Percentiles rank a stretch among this genome's conserved stretches.
These are phyloP conservation scores for Trichosanthes cucumerina DNA, from an alignment of 306 rosid species.

Conservation along the genomic window DNA sequence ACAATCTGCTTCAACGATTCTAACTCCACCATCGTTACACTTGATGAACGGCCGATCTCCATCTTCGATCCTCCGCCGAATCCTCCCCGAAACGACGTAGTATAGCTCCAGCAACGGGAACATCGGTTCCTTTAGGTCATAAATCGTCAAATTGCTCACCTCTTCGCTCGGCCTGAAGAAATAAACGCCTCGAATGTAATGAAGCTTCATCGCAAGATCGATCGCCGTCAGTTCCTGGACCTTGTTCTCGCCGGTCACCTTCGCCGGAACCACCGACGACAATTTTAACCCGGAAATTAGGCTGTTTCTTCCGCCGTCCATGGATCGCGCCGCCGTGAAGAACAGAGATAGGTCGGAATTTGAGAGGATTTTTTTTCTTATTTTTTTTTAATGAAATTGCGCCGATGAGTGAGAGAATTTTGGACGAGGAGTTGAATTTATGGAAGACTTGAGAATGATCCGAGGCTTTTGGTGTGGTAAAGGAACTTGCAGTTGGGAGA, in stretches of 20 bases:
- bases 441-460: not conserved
- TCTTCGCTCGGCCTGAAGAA: conserved; percentile 37
- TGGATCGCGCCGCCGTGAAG: not conserved
- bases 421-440: not conserved
- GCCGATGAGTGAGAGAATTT: not conserved
- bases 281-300: conserved; percentile 14
- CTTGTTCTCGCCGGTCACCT: conserved; percentile 18
- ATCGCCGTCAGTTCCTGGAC: conserved; percentile 30
- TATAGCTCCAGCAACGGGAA: conserved; percentile 35
- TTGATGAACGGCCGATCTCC: conserved; percentile 40
- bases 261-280: conserved; percentile 72
- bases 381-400: not conserved
- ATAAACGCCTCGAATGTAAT: conserved; percentile 49
- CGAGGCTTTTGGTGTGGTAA: not conserved
- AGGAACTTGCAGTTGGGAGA: not conserved
- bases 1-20: conserved; percentile 45
- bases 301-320: not conserved
- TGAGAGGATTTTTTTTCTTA: not conserved
- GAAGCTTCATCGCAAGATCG: conserved; percentile 64
- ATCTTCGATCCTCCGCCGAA: conserved; percentile 31
- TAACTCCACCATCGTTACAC: conserved; percentile 73
- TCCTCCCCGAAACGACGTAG: conserved; percentile 43
- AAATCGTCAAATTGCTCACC: conserved; percentile 26
- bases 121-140: conserved; percentile 52
- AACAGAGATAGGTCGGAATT: not conserved